Evolutionary conservation across 768 basidiomycete species (phyloP), one percentile per base, ranked within the genome.

Genomic region (Leucosporidium yakuticum): DNA sequence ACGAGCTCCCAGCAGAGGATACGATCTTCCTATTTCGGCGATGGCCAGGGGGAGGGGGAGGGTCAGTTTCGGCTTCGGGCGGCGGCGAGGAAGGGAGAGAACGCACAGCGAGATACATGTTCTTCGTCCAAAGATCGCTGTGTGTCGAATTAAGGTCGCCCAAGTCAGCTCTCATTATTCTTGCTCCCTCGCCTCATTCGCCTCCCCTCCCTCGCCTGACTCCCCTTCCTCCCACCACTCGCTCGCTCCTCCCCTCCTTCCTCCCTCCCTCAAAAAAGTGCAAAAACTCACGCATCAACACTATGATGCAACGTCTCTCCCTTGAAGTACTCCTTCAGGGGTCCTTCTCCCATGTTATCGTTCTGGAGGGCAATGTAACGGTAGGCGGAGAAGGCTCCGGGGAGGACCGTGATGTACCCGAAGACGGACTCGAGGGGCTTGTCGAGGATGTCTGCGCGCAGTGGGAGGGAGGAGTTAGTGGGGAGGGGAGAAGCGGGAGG

Each of bases 1-100:
- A 97, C 94, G 29, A 98, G 84, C 78, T 97, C 94, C 92, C 93
- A 97, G 78, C 94, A 97, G 2, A 98, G 82, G 70, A 97, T 96
- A 67, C 76, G 74, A 74, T 81, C 92, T 90, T 78, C 84, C 84
- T 66, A 39, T 55, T 49, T 6, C n/a, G 83, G 86, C 39, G 39
- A 2, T 15, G 39, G 39, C 75, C 90, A 88, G 12, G 84, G 81
- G 76, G 88, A 89, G 4, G 88, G 84, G 81, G 76, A 88, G 89
- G 4, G 88, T 88, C 25, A 90, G 84, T 29, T 90, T 77, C 89
- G 7, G 9, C 32, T 31, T 20, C 55, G 15, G n/a, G n/a, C n/a
- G n/a, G n/a, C n/a, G n/a, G n/a, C n/a, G n/a, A n/a, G n/a, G n/a
- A 32, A 36, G 32, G 23, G 21, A 20, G 21, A 32, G 88, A 68